Conservation (phyloP, 179 eudicot genomes). For the Beta corolliflora region DNA sequence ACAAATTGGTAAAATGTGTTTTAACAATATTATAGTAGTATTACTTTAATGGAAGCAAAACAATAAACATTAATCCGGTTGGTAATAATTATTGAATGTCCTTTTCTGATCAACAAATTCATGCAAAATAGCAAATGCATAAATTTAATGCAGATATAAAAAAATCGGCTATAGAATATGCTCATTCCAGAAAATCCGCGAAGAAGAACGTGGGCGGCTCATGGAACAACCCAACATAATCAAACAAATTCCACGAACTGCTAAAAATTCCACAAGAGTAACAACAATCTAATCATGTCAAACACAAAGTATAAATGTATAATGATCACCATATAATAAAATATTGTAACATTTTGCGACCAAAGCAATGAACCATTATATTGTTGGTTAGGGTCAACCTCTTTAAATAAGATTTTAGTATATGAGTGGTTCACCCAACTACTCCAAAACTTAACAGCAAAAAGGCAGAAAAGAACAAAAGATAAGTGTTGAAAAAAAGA, state of each 20-base stretch:
- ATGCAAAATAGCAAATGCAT: background rate
- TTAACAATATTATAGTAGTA: too few species aligned
- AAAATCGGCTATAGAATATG: conserved; percentile 8
- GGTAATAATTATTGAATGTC: background rate
- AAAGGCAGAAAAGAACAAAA: too few species aligned
- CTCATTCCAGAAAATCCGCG: background rate
- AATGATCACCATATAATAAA: conserved; percentile 9
- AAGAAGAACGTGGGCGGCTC: conserved; percentile 31
- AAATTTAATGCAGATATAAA: background rate
- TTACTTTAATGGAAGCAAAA: too few species aligned
- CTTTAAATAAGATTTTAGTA: background rate
- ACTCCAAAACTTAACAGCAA: background rate
- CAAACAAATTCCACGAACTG: background rate
- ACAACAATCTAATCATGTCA: conserved; percentile 17
- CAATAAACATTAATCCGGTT: too few species aligned
- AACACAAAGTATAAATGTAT: conserved; percentile 9
- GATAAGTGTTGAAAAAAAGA: background rate
- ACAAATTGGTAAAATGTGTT: too few species aligned
- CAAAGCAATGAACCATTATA: background rate
- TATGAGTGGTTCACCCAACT: conserved; percentile 15
- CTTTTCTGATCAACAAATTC: background rate
- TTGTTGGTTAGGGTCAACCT: conserved; percentile 25
- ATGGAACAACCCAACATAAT: conserved; percentile 6
- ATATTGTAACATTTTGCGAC: background rate
- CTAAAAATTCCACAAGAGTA: background rate